Evolutionary conservation across 352 stramenopile species (phyloP).

Genomic region (Phytophthora citricola): DNA sequence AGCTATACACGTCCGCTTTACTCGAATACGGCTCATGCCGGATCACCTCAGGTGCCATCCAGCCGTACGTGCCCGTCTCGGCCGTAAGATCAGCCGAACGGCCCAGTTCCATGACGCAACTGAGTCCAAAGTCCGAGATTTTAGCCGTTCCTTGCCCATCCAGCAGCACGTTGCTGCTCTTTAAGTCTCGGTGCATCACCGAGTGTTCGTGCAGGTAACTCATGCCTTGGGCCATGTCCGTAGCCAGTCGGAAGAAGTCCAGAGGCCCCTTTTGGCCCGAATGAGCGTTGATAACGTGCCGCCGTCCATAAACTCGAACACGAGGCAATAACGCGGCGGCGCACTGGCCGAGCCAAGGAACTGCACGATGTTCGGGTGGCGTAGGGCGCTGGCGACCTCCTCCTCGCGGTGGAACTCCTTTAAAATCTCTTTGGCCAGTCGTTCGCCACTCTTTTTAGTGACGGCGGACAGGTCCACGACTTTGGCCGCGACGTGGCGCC

Average conservation of each 20-base stretch:
- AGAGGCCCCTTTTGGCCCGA: conserved; percentile 42
- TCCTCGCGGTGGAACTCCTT: conserved; percentile 67
- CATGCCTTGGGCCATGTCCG: conserved; percentile 76
- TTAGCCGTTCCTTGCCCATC: conserved; percentile 62
- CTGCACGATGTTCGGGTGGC: conserved; percentile 65
- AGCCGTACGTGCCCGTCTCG: conserved; percentile 83
- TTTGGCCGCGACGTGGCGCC: conserved; percentile 60
- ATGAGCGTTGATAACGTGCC: conserved; percentile 58
- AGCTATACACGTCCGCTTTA: conserved; percentile 93
- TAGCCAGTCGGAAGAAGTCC: conserved; percentile 67
- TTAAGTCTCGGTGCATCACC: conserved; percentile 93
- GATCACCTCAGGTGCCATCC: conserved; percentile 94
- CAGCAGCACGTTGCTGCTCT: conserved; percentile 91
- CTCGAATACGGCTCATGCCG: conserved; percentile 90
- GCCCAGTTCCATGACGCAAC: conserved; percentile 63
- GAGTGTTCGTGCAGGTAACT: conserved; percentile 90
- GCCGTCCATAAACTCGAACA: conserved; percentile 77
- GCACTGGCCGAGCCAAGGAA: conserved; percentile 60
- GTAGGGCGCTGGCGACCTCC: conserved; percentile 59
- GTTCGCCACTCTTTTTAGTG: conserved; percentile 35
- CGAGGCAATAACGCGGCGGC: conserved; percentile 62
- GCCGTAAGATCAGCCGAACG: conserved; percentile 60
- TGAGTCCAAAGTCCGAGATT: conserved; percentile 79
- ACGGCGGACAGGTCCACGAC: conserved; percentile 46
- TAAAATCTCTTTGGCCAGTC: conserved; percentile 54